Percentiles rank a stretch among this genome's conserved stretches.
These are phyloP conservation scores for Galerina marginata DNA, from an alignment of 768 basidiomycete genomes.

Conservation along the genomic window DNA sequence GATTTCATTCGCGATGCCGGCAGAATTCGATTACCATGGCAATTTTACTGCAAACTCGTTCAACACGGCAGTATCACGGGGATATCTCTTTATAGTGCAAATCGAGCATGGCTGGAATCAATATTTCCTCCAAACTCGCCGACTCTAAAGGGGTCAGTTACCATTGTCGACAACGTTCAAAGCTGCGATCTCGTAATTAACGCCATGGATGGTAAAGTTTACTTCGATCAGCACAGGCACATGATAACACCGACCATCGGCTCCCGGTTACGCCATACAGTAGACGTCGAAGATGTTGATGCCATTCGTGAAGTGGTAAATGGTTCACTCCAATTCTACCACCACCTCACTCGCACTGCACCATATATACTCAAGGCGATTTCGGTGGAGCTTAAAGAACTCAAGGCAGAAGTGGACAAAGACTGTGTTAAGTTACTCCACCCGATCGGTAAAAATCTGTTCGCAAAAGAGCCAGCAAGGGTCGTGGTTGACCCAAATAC, in stretches of 20 bases:
- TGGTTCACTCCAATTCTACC: constrained; percentile 29
- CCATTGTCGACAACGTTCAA: constrained; percentile 19
- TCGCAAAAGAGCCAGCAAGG: constrained; percentile 32
- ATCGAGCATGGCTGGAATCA: constrained; percentile 31
- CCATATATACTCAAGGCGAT: constrained; percentile 27
- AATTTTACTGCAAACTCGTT: constrained; percentile 33
- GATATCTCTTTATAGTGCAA: constrained; percentile 30
- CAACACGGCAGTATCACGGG: constrained; percentile 14
- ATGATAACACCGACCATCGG: constrained; percentile 26
- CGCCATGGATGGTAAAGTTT: constrained; percentile 22
- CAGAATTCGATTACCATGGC: constrained; percentile 14
- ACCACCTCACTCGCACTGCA: constrained; percentile 32
- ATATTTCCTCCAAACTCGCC: constrained; percentile 23
- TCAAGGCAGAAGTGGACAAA: constrained; percentile 24
- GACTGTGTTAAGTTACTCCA: constrained; percentile 24
- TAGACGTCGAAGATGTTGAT: constrained; percentile 14
- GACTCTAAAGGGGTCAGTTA: constrained; percentile 11
- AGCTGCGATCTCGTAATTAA: constrained; percentile 26
- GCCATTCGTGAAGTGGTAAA: constrained; percentile 25
- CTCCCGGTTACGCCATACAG: constrained; percentile 22
- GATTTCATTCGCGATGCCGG: not conserved
- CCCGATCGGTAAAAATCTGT: constrained; percentile 32
- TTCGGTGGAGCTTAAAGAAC: constrained; percentile 35
- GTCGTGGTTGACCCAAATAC: constrained; percentile 30
- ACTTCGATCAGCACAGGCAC: constrained; percentile 28